Base-by-base conservation (phyloP, 139 green algal genomes). In the Nannochloris sp. region DNA sequence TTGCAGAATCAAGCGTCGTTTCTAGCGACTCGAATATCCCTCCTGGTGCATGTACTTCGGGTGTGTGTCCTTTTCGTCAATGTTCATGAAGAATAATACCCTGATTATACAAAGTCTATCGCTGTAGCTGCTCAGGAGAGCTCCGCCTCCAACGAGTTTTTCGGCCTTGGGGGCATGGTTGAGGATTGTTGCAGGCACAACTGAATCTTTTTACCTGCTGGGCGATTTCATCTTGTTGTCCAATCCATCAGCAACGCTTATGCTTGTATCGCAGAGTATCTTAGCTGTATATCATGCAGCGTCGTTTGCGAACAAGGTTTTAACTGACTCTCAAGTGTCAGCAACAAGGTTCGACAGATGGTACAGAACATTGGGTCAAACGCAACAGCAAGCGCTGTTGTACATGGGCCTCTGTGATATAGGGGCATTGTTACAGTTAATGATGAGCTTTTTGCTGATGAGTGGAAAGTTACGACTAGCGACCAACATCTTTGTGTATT, bases 261-360 rank as follows among this genome's bases (percentile, higher is more conserved):
- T 53, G 16, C n/a, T 53, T 53, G 46, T 53, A 9, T 53, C 46
- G 10, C 46, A 53, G n/a, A 21, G 46, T 53, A 53, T 53, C 46
- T 53, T 53, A 5, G 16, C 46, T 25, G n/a, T 53, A 7, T 53
- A 53, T 53, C 46, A 53, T 21, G 46, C 46, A 53, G 46, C n/a
- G 7, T 53, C 46, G 46, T 19, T 53, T 19, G 18, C n/a, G 6
- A 53, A 53, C 6, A 21, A 40, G 34, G 34, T 40, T 40, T 40
- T 40, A 11, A 40, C 34, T 4, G 34, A 40, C 6, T 40, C 34
- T 40, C 34, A 40, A 9, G 8, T 40, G 34, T 40, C 34, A 40
- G 34, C 34, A 40, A 8, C 34, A 11, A 40, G 8, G 8, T 40
- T 40, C 7, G 8, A 11, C 0, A 40, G 6, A 40, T 12, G 9